A percentile compares a stretch with the other conserved stretches of the same genome.
phyloP scores from a whole-genome alignment of 257 asterid genomes.

The Solanum appendiculatum region DNA sequence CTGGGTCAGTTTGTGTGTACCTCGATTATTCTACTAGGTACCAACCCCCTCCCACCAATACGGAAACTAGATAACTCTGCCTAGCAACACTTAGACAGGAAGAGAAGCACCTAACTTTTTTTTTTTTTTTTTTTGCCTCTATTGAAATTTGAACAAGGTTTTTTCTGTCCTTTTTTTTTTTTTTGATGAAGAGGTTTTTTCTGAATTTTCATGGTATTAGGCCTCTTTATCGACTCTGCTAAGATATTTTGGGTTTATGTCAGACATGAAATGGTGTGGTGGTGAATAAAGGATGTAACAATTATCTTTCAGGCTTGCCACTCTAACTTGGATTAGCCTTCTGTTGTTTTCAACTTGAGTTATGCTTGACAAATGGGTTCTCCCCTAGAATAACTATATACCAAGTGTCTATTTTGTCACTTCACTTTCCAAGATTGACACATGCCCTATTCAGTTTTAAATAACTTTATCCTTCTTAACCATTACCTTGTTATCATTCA shows the following conservation, averaged over 20 bases:
- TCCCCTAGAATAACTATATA: neutral
- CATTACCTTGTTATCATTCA: slow-evolving; percentile 5
- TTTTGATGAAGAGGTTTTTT: neutral
- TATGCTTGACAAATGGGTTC: neutral
- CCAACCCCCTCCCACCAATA: neutral
- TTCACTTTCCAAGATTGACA: neutral
- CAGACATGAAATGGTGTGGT: neutral
- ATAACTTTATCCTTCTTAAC: neutral
- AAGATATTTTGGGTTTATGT: neutral
- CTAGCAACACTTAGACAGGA: neutral
- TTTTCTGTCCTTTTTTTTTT: neutral
- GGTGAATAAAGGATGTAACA: neutral
- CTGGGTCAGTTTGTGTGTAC: neutral
- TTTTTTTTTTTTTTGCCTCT: neutral
- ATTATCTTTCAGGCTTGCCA: neutral
- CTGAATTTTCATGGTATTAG: neutral
- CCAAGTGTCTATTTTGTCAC: neutral
- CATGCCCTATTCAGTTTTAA: neutral
- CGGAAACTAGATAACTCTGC: neutral
- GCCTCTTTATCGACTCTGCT: neutral
- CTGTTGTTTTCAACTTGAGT: neutral
- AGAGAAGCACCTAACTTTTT: neutral
- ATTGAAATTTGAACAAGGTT: neutral
- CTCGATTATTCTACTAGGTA: neutral
- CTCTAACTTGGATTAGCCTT: neutral